Evolutionary conservation across 78 protist genomes (phyloP).

Genomic region (Creolimax fragrantissima): DNA sequence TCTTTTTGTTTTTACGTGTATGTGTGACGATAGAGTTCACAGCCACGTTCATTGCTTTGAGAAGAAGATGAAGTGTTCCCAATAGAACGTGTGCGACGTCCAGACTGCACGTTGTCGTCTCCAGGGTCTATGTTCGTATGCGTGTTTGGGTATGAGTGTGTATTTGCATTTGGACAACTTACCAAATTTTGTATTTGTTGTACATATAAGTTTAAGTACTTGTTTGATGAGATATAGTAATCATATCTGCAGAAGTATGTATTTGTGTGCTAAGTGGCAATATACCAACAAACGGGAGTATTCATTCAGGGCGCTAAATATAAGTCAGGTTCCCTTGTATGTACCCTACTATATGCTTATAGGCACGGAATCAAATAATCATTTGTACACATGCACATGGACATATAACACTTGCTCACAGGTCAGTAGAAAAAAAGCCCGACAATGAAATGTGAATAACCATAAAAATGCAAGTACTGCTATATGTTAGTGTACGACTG

Average conservation of each 20-base stretch:
- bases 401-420: too few relatives aligned
- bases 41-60: background rate
- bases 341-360: background rate
- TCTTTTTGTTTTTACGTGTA: background rate
- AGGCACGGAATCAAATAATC: background rate
- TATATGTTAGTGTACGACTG: too few relatives aligned
- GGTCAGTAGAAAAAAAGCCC: too few relatives aligned
- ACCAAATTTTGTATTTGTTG: too few relatives aligned
- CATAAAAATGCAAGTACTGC: too few relatives aligned
- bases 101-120: background rate
- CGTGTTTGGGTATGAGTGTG: background rate
- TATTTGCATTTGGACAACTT: background rate
- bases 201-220: background rate
- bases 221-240: background rate
- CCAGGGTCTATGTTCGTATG: background rate
- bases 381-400: background rate
- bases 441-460: too few relatives aligned
- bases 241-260: background rate
- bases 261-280: too few relatives aligned
- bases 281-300: background rate
- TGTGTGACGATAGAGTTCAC: background rate
- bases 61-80: background rate
- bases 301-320: background rate
- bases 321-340: too few relatives aligned
- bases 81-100: background rate